Evolutionary conservation across 73 alveolate species (phyloP).

Genomic region (Paraurostyla sp.): DNA sequence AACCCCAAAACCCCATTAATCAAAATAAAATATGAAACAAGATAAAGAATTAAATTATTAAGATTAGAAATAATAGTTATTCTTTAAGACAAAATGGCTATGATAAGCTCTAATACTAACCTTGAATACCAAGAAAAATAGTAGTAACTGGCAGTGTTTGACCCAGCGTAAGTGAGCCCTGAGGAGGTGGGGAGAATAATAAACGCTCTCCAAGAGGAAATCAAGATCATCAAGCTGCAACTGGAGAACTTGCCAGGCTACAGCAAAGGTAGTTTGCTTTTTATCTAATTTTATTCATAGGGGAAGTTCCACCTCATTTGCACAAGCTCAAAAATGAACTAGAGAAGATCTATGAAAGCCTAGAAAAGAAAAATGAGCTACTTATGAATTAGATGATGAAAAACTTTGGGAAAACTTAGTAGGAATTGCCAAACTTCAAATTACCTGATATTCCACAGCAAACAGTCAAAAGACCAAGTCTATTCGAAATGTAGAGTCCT

Average conservation of each 20-base stretch:
- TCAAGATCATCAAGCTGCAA: constrained; percentile 55
- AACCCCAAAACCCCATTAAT: no score
- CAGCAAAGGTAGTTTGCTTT: constrained; percentile 61
- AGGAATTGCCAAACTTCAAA: constrained; percentile 74
- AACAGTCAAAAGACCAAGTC: neutral
- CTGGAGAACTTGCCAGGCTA: constrained; percentile 75
- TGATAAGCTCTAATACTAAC: neutral
- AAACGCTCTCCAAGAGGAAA: constrained; percentile 67
- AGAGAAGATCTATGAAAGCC: constrained; percentile 50
- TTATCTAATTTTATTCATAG: neutral
- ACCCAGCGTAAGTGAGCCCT: constrained; percentile 31
- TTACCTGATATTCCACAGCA: constrained; percentile 62
- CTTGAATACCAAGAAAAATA: constrained; percentile 40
- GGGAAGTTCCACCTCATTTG: constrained; percentile 77
- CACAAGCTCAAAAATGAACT: constrained; percentile 61
- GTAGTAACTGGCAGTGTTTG: constrained; percentile 20
- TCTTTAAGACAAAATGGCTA: constrained; percentile 27
- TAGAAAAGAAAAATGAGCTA: constrained; percentile 64
- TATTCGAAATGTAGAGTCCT: constrained; percentile 42
- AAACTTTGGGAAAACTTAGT: constrained; percentile 71
- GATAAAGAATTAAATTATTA: constrained; percentile 5
- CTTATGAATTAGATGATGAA: constrained; percentile 73
- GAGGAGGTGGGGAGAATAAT: constrained; percentile 71
- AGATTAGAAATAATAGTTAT: constrained; percentile 30
- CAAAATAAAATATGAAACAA: no score